Percentiles rank a stretch among this genome's conserved stretches.
These are phyloP conservation scores for Pochonia chlamydosporia DNA, from an alignment of 2,329 filamentous ascomycete genomes.

Conservation along the genomic window DNA sequence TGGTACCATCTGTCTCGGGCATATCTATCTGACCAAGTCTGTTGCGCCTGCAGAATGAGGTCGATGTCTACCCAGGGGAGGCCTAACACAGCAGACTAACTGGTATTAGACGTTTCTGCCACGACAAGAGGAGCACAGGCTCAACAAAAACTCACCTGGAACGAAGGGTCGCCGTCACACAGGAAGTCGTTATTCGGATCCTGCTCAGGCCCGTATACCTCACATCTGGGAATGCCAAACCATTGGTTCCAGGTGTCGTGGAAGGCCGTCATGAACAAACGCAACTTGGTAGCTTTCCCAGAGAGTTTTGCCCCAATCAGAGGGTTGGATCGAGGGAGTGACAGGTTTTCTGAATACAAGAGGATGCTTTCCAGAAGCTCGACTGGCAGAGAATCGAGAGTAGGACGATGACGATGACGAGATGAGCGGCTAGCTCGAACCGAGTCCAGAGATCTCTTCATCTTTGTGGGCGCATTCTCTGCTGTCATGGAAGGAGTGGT, in stretches of 20 bases:
- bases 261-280: constrained; percentile 30
- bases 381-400: constrained; percentile 35
- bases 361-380: constrained; percentile 51
- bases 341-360: constrained; percentile 41
- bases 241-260: constrained; percentile 32
- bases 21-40: constrained; percentile 38
- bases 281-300: constrained; percentile 27
- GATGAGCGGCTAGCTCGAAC: constrained; percentile 22
- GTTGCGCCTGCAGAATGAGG: constrained; percentile 41
- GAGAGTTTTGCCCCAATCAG: constrained; percentile 43
- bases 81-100: constrained; percentile 36
- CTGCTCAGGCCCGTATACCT: constrained; percentile 10
- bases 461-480: constrained; percentile 15
- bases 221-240: constrained; percentile 23
- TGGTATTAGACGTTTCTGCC: constrained; percentile 5
- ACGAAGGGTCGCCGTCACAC: constrained; percentile 30
- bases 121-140: background rate
- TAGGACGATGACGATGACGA: constrained; percentile 18
- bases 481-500: constrained; percentile 9
- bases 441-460: constrained; percentile 22
- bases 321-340: constrained; percentile 38
- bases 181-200: constrained; percentile 4
- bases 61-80: constrained; percentile 39
- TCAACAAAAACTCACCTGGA: constrained; percentile 39
- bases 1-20: constrained; percentile 27